Conservation (phyloP, 2,329 filamentous ascomycete species). For the Orbilia brochopaga region DNA sequence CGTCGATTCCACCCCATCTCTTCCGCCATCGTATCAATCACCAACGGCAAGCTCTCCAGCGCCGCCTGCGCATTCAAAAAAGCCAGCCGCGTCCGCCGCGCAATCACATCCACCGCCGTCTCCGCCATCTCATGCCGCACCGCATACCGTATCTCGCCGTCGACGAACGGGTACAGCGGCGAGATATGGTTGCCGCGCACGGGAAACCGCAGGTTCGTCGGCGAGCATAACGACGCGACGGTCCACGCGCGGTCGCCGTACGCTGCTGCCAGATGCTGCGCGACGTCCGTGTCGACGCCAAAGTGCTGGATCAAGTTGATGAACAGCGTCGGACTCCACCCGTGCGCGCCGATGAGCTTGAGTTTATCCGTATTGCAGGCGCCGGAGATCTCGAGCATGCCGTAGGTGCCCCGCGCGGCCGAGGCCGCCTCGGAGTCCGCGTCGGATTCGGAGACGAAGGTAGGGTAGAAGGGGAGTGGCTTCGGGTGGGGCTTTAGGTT, state of each 20-base stretch:
- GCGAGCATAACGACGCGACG: slow-evolving; percentile 77
- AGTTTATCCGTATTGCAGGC: slow-evolving; percentile 83
- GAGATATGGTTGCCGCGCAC: slow-evolving; percentile 81
- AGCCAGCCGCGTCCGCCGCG: slow-evolving; percentile 79
- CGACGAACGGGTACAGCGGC: slow-evolving; percentile 83
- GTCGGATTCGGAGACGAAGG: slow-evolving; percentile 37
- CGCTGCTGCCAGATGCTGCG: slow-evolving; percentile 81
- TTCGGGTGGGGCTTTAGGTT: slow-evolving; percentile 67
- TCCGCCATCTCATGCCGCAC: slow-evolving; percentile 89
- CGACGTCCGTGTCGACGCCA: slow-evolving; percentile 87
- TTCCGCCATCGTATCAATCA: slow-evolving; percentile 87
- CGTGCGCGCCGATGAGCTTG: slow-evolving; percentile 80
- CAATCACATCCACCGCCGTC: slow-evolving; percentile 85
- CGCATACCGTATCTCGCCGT: slow-evolving; percentile 88
- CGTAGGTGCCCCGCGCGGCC: slow-evolving; percentile 41
- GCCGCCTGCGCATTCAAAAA: slow-evolving; percentile 93
- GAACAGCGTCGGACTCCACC: slow-evolving; percentile 87
- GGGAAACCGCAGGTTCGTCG: slow-evolving; percentile 80
- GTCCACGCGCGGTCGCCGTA: slow-evolving; percentile 95
- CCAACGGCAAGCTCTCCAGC: slow-evolving; percentile 78
- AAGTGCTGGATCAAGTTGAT: slow-evolving; percentile 95
- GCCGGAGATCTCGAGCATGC: slow-evolving; percentile 64
- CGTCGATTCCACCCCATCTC: slow-evolving; percentile 78
- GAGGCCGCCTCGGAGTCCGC: slow-evolving; percentile 44
- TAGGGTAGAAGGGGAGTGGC: slow-evolving; percentile 55